Evolutionary conservation across 2,329 filamentous ascomycete genomes (phyloP).

Genomic region (Chlorencoelia australis): DNA sequence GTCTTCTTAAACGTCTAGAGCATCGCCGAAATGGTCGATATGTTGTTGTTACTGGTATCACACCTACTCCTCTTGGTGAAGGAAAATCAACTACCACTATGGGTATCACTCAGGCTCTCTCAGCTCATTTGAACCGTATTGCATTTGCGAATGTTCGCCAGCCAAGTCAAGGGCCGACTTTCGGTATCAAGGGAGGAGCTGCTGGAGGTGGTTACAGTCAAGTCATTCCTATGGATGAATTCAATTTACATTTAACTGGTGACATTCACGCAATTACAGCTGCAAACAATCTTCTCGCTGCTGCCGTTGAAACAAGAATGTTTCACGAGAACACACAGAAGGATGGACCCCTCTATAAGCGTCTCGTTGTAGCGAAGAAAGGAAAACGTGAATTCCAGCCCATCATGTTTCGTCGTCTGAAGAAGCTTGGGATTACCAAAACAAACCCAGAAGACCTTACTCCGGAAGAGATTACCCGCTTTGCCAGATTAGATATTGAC

Average conservation of each 20-base stretch:
- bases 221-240: conserved; percentile 99
- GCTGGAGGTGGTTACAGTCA: conserved; percentile 97
- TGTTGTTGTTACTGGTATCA: conserved; percentile 89
- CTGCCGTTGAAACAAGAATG: conserved; percentile 94
- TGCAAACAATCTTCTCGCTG: conserved; percentile 92
- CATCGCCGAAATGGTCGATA: conserved; percentile 87
- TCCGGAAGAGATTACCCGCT: conserved; percentile 75
- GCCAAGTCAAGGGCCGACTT: conserved; percentile 93
- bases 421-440: conserved; percentile 94
- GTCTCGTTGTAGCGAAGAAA: conserved; percentile 82
- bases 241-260: conserved; percentile 94
- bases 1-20: conserved; percentile 69
- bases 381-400: conserved; percentile 79
- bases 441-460: conserved; percentile 86
- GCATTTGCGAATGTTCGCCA: conserved; percentile 96
- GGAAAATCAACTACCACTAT: conserved; percentile 98
- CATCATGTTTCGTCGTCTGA: conserved; percentile 84
- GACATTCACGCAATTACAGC: conserved; percentile 97
- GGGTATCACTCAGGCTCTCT: conserved; percentile 85
- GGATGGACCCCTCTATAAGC: conserved; percentile 75
- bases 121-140: conserved; percentile 76
- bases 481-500: conserved; percentile 93
- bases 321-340: conserved; percentile 97
- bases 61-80: conserved; percentile 90
- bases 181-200: conserved; percentile 97